Evolutionary conservation across 305 asterid species (phyloP).

Genomic region (Coffea humblotiana): DNA sequence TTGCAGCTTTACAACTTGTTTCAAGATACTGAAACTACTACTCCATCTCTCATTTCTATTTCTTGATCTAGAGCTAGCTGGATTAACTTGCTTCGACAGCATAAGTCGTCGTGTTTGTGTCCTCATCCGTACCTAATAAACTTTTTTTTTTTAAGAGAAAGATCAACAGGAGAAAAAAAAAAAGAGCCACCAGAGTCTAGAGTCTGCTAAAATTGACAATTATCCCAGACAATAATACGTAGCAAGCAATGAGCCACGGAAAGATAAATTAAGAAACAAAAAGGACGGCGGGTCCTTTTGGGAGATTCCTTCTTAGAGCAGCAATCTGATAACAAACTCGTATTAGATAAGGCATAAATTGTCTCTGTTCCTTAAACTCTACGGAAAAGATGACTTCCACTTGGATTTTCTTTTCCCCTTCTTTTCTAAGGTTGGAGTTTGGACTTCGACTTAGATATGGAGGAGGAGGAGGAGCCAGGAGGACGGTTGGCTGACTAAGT

Average conservation of each 20-base stretch:
- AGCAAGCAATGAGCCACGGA: background rate
- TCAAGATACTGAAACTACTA: background rate
- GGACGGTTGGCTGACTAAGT: constrained; percentile 1
- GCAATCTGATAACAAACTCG: background rate
- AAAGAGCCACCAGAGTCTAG: background rate
- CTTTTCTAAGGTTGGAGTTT: no score
- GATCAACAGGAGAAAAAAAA: background rate
- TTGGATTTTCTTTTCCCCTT: background rate
- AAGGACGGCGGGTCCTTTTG: no score
- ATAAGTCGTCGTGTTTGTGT: background rate
- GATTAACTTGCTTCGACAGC: background rate
- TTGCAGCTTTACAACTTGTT: background rate
- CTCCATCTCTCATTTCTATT: background rate
- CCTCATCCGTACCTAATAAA: background rate
- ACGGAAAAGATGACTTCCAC: constrained; percentile 6
- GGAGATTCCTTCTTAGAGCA: constrained; percentile 1
- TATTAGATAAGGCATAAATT: background rate
- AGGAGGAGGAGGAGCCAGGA: no score
- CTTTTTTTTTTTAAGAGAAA: background rate
- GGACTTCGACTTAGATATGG: background rate
- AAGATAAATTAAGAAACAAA: no score
- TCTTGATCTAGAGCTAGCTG: background rate
- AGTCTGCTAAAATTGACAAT: background rate
- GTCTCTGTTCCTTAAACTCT: constrained; percentile 13
- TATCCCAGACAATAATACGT: no score